Conservation (phyloP, 1,139 yeast species). For the Zygosaccharomyces sapae region DNA sequence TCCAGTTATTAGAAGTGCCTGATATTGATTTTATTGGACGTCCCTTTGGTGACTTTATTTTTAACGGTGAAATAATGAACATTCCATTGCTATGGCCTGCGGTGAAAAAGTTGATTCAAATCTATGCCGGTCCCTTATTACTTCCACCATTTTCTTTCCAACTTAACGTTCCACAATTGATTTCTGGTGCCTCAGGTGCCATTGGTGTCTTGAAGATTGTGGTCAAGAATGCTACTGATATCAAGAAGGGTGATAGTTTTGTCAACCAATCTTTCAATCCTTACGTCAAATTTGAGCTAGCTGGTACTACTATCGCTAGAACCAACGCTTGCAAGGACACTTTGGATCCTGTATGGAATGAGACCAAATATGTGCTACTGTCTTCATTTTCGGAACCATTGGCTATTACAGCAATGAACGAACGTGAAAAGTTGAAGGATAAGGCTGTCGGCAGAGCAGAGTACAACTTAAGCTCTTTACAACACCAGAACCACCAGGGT, state of each 20-base stretch:
- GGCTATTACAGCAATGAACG: conserved; percentile 64
- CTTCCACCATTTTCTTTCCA: conserved; percentile 89
- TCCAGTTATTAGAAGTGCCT: conserved; percentile 81
- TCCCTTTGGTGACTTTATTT: conserved; percentile 66
- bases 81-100: conserved; percentile 82
- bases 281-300: conserved; percentile 68
- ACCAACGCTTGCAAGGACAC: conserved; percentile 67
- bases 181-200: conserved; percentile 83
- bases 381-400: conserved; percentile 78
- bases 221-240: conserved; percentile 59
- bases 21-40: conserved; percentile 75
- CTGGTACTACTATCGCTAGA: conserved; percentile 54
- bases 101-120: conserved; percentile 77
- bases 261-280: conserved; percentile 85
- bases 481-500: conserved; percentile 50
- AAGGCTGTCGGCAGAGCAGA: conserved; percentile 74
- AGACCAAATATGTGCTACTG: conserved; percentile 65
- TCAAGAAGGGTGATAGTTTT: conserved; percentile 61
- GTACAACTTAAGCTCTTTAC: conserved; percentile 65
- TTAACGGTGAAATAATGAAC: conserved; percentile 81
- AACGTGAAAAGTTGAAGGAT: conserved; percentile 75
- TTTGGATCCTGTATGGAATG: conserved; percentile 75
- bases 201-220: conserved; percentile 78
- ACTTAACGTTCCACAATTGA: conserved; percentile 81
- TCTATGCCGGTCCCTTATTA: conserved; percentile 82